A percentile compares a stretch with the other conserved stretches of the same genome.
phyloP scores from a whole-genome alignment of 352 stramenopile species.

The Globisporangium polare region DNA sequence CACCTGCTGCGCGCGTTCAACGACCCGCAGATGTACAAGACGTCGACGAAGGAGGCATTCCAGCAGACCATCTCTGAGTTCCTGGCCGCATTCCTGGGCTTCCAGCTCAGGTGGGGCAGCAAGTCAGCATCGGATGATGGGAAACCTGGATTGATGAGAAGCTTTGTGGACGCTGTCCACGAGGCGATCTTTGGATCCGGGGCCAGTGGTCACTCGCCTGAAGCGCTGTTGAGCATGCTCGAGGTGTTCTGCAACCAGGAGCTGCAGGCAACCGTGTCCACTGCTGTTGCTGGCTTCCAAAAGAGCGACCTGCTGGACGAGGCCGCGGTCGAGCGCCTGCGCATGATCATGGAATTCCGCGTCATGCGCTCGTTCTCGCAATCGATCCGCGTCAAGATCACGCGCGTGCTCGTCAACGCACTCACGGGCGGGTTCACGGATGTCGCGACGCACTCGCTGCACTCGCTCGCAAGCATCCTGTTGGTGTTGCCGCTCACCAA shows the following conservation, averaged over 20 bases:
- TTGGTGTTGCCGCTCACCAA: slow-evolving; percentile 43
- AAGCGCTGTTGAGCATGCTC: slow-evolving; percentile 68
- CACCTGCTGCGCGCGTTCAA: slow-evolving; percentile 53
- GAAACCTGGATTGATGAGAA: slow-evolving; percentile 20
- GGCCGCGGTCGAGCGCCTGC: slow-evolving; percentile 40
- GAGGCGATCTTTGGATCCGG: slow-evolving; percentile 50
- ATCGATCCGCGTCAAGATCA: slow-evolving; percentile 48
- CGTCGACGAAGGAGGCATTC: slow-evolving; percentile 33
- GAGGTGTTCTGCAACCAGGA: slow-evolving; percentile 42
- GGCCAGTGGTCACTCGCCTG: slow-evolving; percentile 52
- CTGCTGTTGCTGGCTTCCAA: not conserved
- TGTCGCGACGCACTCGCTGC: slow-evolving; percentile 27
- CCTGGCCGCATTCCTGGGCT: slow-evolving; percentile 33
- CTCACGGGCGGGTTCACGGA: slow-evolving; percentile 58
- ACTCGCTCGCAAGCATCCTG: slow-evolving; percentile 40
- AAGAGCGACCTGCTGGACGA: slow-evolving; percentile 22
- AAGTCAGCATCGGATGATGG: too few relatives aligned
- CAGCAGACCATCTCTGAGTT: slow-evolving; percentile 32
- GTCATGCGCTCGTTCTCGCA: slow-evolving; percentile 75
- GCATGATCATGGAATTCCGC: slow-evolving; percentile 71
- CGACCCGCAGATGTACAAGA: slow-evolving; percentile 77
- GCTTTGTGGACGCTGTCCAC: slow-evolving; percentile 30
- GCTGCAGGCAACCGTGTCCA: slow-evolving; percentile 15
- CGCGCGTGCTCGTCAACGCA: slow-evolving; percentile 38
- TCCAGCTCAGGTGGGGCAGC: slow-evolving; percentile 15